Evolutionary conservation across 2,329 filamentous ascomycete species (phyloP).

Genomic region (Davidsoniella virescens): DNA sequence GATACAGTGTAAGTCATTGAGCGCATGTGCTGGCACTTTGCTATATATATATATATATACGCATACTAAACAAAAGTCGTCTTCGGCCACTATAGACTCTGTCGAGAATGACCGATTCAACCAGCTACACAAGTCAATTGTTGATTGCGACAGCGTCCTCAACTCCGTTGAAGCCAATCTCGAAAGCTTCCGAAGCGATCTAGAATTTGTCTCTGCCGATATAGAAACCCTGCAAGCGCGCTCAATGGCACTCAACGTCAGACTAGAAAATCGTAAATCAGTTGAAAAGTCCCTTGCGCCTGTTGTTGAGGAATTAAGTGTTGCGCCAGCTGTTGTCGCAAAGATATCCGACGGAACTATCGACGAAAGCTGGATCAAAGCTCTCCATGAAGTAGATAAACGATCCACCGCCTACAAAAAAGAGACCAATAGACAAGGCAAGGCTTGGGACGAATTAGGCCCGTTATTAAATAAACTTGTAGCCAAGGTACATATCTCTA

Average conservation of each 20-base stretch:
- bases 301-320: slow-evolving; percentile 77
- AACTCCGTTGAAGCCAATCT: slow-evolving; percentile 87
- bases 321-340: slow-evolving; percentile 68
- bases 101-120: slow-evolving; percentile 72
- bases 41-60: neutral
- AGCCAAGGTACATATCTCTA: slow-evolving; percentile 42
- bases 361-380: slow-evolving; percentile 76
- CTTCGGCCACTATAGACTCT: slow-evolving; percentile 38
- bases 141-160: slow-evolving; percentile 81
- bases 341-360: slow-evolving; percentile 80
- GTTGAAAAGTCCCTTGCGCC: slow-evolving; percentile 80
- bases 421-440: slow-evolving; percentile 47
- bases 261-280: slow-evolving; percentile 73
- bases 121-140: slow-evolving; percentile 76
- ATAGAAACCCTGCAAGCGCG: slow-evolving; percentile 86
- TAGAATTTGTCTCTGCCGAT: slow-evolving; percentile 81
- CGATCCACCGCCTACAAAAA: slow-evolving; percentile 56
- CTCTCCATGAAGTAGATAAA: slow-evolving; percentile 69
- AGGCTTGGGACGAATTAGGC: slow-evolving; percentile 67
- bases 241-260: slow-evolving; percentile 66
- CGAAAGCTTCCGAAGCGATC: slow-evolving; percentile 81
- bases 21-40: neutral
- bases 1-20: slow-evolving; percentile 8
- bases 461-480: slow-evolving; percentile 74
- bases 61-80: slow-evolving; percentile 12